Conservation (phyloP, 257 asterid genomes). For the Perilla frutescens region DNA sequence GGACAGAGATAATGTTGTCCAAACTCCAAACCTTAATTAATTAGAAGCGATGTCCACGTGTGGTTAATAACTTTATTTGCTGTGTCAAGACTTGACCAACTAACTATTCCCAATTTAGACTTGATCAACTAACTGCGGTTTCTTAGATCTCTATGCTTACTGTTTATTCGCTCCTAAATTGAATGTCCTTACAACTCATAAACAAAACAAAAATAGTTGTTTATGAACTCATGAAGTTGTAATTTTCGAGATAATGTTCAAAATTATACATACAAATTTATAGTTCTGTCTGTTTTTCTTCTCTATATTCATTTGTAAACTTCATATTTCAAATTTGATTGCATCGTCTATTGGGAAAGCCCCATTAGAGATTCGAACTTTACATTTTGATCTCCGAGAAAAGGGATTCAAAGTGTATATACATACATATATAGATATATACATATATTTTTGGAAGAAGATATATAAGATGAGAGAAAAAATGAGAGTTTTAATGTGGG, state of each 20-base stretch:
- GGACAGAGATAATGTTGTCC: neutral
- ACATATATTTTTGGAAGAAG: neutral
- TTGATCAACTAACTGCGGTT: constrained; percentile 38
- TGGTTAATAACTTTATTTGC: constrained; percentile 27
- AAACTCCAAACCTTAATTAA: neutral
- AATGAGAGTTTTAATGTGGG: constrained; percentile 25
- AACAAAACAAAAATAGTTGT: neutral
- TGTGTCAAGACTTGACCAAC: constrained; percentile 35
- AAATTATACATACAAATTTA: neutral
- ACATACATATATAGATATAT: neutral
- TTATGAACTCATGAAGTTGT: neutral
- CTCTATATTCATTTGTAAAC: neutral
- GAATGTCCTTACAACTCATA: constrained; percentile 10
- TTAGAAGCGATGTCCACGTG: constrained; percentile 9
- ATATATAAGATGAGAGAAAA: constrained; percentile 34
- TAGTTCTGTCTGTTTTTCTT: neutral
- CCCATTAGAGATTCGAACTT: neutral
- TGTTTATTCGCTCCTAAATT: constrained; percentile 32
- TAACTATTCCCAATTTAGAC: constrained; percentile 31
- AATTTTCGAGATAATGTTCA: neutral
- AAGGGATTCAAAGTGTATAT: neutral
- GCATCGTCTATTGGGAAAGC: no score
- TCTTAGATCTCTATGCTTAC: constrained; percentile 35
- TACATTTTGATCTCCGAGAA: neutral
- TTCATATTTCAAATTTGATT: no score